Evolutionary conservation across 2,329 filamentous ascomycete species (phyloP), one percentile per base, ranked within the genome.

Genomic region (Pyricularia sp.): DNA sequence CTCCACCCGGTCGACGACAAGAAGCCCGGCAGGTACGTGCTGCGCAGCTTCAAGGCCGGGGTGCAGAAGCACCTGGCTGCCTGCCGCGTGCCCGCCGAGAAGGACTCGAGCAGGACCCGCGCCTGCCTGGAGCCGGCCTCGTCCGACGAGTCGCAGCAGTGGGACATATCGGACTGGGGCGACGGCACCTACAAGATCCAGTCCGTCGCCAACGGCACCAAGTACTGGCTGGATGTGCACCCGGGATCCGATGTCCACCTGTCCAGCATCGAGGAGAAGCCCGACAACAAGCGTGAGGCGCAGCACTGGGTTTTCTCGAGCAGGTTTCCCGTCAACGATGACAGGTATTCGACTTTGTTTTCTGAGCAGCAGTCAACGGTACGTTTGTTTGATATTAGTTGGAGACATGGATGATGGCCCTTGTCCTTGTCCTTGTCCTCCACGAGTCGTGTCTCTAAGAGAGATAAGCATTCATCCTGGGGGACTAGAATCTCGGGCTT

Each of bases 281-380:
- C 26, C n/a, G 50, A 58, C 4, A 64, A 68, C 20, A 31, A 20
- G 28, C 55, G 31, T 11, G 42, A 66, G 65, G 66, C 66, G 5
- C 66, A 68, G 30, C 66, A 68, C 31, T 68, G 66, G 66, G 66
- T 68, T 20, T 64, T 68, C 11, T 68, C 66, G 6, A 68, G 66
- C 58, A 30, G 66, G 28, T 36, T 26, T 2, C 28, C 50, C n/a
- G 66, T 68, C 31, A 26, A 68, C 31, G 66, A 68, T 28, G 66
- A 59, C 4, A 59, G 55, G 14, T 68, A 42, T 25, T 68, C 66
- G 55, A 68, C 66, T 31, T 42, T 68, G 17, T 68, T 36, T 58
- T 63, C 66, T 3, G n/a, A 63, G 6, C 36, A 58, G 17, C 7
- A 25, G 20, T 23, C 31, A 33, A 42, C 25, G 64, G n/a, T 55